Conservation (phyloP, 2,329 filamentous ascomycete genomes). For the Falciphora oryzae region DNA sequence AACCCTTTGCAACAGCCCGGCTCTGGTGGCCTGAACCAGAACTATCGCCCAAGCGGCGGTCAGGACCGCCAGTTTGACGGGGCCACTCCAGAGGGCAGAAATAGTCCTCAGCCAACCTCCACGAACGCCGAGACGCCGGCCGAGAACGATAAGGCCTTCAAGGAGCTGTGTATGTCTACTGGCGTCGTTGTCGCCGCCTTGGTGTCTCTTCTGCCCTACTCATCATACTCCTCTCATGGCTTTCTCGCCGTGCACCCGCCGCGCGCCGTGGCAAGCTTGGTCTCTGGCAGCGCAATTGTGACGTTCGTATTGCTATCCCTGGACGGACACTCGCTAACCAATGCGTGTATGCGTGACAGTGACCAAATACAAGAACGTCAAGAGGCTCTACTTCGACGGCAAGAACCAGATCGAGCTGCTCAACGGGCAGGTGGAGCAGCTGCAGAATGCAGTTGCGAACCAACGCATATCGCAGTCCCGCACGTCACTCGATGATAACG, state of each 20-base stretch:
- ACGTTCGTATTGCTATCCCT: not conserved
- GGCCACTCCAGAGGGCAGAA: conserved; percentile 40
- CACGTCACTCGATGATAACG: conserved; percentile 89
- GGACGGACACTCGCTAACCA: conserved; percentile 29
- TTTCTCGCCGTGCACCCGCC: not conserved
- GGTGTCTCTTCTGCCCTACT: not conserved
- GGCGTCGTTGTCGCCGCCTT: no score
- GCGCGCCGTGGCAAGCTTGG: no score
- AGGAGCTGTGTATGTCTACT: conserved; percentile 46
- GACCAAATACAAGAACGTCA: conserved; percentile 96
- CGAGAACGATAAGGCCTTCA: conserved; percentile 50
- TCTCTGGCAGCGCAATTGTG: no score
- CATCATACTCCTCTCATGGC: not conserved
- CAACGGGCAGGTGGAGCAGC: conserved; percentile 79
- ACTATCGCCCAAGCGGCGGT: conserved; percentile 34
- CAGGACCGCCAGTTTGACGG: conserved; percentile 39
- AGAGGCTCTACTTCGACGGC: conserved; percentile 94
- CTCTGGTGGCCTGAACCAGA: conserved; percentile 28
- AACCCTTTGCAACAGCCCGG: conserved; percentile 32
- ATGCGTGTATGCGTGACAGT: conserved; percentile 44
- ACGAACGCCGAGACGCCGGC: conserved; percentile 10
- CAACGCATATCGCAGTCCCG: conserved; percentile 92
- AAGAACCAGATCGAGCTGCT: conserved; percentile 88
- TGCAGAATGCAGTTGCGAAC: conserved; percentile 96
- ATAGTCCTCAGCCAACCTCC: conserved; percentile 49